Conservation (phyloP, 2,329 filamentous ascomycete species). For the Colletotrichum zoysiae region DNA sequence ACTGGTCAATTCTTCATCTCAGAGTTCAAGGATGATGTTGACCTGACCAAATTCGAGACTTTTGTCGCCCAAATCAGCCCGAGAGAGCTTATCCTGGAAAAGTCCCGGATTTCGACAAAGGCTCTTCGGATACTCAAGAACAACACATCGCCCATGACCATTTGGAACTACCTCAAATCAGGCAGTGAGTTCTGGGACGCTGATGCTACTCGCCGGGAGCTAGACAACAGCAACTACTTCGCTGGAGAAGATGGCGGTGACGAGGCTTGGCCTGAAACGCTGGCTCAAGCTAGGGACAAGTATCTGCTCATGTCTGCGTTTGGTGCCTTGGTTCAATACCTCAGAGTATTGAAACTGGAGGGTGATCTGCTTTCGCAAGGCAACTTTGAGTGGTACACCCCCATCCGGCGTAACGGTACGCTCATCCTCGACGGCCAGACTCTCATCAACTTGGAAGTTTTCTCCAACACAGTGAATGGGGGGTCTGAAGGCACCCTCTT, state of each 20-base stretch:
- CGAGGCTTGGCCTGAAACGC: conserved; percentile 79
- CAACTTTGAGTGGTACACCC: conserved; percentile 92
- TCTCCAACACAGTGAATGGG: conserved; percentile 92
- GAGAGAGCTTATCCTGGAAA: conserved; percentile 90
- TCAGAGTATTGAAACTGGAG: conserved; percentile 89
- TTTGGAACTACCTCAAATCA: conserved; percentile 94
- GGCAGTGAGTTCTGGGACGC: conserved; percentile 92
- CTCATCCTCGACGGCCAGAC: conserved; percentile 95
- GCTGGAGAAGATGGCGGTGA: conserved; percentile 63
- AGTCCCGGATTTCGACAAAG: conserved; percentile 86
- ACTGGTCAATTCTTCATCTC: conserved; percentile 96
- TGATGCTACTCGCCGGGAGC: conserved; percentile 83
- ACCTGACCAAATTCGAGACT: conserved; percentile 97
- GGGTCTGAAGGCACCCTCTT: conserved; percentile 89
- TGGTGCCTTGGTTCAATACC: conserved; percentile 88
- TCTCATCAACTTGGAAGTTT: conserved; percentile 97
- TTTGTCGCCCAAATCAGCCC: conserved; percentile 93
- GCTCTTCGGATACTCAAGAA: conserved; percentile 94
- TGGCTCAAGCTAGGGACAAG: conserved; percentile 80
- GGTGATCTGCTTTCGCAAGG: conserved; percentile 87
- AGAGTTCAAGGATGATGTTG: conserved; percentile 90
- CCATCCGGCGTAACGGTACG: conserved; percentile 90
- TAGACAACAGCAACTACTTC: conserved; percentile 86
- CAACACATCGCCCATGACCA: conserved; percentile 90
- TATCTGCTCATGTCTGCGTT: conserved; percentile 91